Base-by-base conservation (phyloP, 345 rosid species). In the Acer saccharum region DNA sequence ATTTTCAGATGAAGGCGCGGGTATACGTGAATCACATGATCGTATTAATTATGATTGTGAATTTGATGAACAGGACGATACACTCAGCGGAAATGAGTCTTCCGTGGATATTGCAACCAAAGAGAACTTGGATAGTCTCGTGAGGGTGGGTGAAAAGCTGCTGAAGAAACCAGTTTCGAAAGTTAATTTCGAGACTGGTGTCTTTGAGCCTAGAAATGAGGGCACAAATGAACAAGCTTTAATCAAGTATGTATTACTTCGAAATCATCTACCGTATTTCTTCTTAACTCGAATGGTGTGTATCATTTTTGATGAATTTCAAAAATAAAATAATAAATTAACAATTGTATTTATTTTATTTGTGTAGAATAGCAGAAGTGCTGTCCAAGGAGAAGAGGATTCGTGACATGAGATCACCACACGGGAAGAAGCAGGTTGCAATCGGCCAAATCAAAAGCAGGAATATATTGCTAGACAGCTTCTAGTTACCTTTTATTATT, bases 51-150 rank as follows among this genome's bases (percentile, higher is more conserved):
- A 29, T 29, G 32, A 29, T 29, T 29, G 32, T 29, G 32, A 29
- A 29, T 2, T 29, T 29, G 32, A 29, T 29, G 32, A 29, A 29
- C 75, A 90, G 91, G 89, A 87, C 73, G 92, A 91, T 46, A 82
- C 85, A 4, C 63, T 91, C 29, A 73, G 1, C 1, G 89, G 90
- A 8, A 71, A 76, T 11, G 79, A 79, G 39, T 75, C 89, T 14
- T 86, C 90, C 0, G 87, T 86, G 52, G 97, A 93, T 74, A 54
- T 89, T 29, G 87, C 95, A 5, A 90, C 92, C 1, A 64, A 78
- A 13, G 84, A 85, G 9, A 90, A 91, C 81, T 75, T 91, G 48
- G 77, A 88, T 20, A 65, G 70, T 62, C 82, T 92, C 0, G 84
- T 75, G 18, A 86, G 78, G 81, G 83, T 81, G 12, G 95, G 92